Base-by-base conservation (phyloP, 805 yeast species). In the Barnettozyma pratensis region DNA sequence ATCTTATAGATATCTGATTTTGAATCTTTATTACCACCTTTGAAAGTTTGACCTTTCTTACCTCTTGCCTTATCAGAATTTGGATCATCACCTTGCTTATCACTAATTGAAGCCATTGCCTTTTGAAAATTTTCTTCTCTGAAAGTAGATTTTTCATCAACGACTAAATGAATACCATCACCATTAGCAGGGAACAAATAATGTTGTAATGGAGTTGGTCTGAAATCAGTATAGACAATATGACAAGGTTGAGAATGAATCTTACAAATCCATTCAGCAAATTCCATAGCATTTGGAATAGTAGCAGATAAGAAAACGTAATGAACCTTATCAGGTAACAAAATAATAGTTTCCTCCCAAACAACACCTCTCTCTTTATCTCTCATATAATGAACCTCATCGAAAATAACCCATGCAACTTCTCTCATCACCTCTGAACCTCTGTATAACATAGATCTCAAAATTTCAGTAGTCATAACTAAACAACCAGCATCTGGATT, bases 371-470 rank as follows among this genome's bases (percentile, higher is more conserved):
- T 82, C 57, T 90, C 94, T 59, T 89, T 85, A 66, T 94, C 99
- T 71, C 97, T 83, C 95, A 94, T 94, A 69, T 94, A 94, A 71
- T 94, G 99, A 41, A 94, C 97, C 66, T 94, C 99, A 68, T 94
- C 99, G 56, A 94, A 94, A 37, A 94, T 83, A 44, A 94, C 99
- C 96, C 97, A 94, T 0, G 97, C 97, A 39, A 94, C 98, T 74
- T 94, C 99, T 67, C 99, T 79, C 92, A 94, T 91, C 42, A 95
- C 84, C 66, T 94, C 99, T 11, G 97, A 88, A 54, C 99, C 99
- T 66, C 98, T 77, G 66, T 94, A 94, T 39, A 94, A 76, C 99
- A 94, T 94, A 50, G 96, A 85, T 62, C 99, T 74, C 60, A 94
- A 74, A 84, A 94, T 95, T 70, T 94, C 99, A 0, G 99, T 94